phyloP scores from a whole-genome alignment of 129 eudicot genomes.

The Centrapalus pauciflorus region DNA sequence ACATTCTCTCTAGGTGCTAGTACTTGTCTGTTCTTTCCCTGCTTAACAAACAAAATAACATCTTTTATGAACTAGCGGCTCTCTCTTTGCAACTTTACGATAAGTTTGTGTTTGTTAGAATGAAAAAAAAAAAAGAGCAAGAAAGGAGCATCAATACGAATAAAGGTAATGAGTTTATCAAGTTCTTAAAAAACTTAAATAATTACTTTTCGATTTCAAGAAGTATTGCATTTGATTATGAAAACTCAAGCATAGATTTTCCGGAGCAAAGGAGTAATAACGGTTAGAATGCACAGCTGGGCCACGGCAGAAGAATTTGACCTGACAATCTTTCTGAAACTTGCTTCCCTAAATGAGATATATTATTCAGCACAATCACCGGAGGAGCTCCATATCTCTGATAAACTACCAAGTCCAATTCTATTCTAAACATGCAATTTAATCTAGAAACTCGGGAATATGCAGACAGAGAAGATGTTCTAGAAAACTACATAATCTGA shows the following conservation, averaged over 20 bases:
- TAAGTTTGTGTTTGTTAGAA: not conserved
- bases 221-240: not conserved
- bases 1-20: constrained; percentile 52
- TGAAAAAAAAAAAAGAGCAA: not conserved
- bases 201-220: not conserved
- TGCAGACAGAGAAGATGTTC: not conserved
- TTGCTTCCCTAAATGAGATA: not conserved
- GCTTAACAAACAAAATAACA: constrained; percentile 11
- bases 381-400: not conserved
- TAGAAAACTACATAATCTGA: not conserved
- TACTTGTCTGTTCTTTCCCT: constrained; percentile 42
- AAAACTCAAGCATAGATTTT: not conserved
- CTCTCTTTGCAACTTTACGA: not conserved
- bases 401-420: not conserved
- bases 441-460: not conserved
- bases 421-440: not conserved
- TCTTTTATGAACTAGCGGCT: not conserved
- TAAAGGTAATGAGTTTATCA: not conserved
- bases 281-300: not conserved
- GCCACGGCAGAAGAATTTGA: not conserved
- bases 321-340: not conserved
- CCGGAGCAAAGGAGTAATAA: not conserved
- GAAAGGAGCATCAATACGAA: not conserved
- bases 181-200: not conserved
- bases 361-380: not conserved